These are phyloP conservation scores for Syzygium oleosum DNA, from an alignment of 345 rosid genomes.

Conservation along the genomic window DNA sequence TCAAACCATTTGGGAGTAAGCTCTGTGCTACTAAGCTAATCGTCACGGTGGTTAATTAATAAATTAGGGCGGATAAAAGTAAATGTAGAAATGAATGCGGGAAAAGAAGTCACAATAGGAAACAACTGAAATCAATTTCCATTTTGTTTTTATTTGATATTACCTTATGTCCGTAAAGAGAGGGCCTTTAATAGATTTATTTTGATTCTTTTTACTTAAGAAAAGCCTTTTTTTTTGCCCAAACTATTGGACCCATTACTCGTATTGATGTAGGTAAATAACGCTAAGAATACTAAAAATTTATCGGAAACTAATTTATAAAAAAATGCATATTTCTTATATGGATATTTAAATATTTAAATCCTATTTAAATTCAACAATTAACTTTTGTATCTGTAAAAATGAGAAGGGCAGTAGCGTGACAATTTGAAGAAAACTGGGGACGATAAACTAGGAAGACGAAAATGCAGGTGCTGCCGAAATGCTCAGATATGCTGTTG, in stretches of 20 bases:
- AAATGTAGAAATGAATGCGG: neutral
- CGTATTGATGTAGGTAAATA: neutral
- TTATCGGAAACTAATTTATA: neutral
- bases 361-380: neutral
- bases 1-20: neutral
- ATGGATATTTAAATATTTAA: neutral
- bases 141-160: too few species aligned
- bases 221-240: neutral
- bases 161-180: neutral
- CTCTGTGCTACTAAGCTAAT: neutral
- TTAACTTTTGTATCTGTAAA: neutral
- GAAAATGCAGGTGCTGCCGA: neutral
- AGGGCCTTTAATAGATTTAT: neutral
- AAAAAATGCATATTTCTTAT: neutral
- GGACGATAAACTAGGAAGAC: neutral
- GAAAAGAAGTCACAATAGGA: neutral
- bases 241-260: neutral
- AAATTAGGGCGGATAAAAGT: neutral
- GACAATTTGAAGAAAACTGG: neutral
- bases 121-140: neutral
- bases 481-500: neutral
- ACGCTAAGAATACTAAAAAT: neutral
- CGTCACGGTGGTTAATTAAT: neutral
- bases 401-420: neutral
- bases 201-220: neutral